Evolutionary conservation across 2,329 filamentous ascomycete genomes (phyloP), one percentile per base, ranked within the genome.

Genomic region (Aspergillus unguis): DNA sequence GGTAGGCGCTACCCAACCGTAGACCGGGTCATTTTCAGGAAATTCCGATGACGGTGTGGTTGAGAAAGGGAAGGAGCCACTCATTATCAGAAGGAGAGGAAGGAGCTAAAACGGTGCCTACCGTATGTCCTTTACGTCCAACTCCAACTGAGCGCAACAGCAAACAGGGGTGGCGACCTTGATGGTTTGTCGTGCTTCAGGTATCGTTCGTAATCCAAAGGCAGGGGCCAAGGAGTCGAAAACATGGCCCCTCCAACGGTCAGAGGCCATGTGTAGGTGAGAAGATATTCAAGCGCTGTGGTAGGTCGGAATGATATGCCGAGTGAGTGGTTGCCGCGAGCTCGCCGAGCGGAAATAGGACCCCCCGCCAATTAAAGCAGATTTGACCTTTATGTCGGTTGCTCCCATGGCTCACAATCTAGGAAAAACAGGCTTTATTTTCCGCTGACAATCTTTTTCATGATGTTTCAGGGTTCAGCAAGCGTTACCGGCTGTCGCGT

Each of bases 71-170:
- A 56, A 54, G 32, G 59, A 52, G 49, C 59, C 56, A 52, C 53
- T 56, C 61, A 63, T 63, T 57, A 45, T 63, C 40, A 43, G 48
- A 52, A 23, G 44, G 37, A 38, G 26, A 23, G n/a, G 36, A 23
- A 31, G 27, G 27, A 43, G 41, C 41, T 50, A 46, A 31, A 44
- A 54, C 46, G 53, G 33, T 47, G 41, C 29, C 44, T 17, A 33
- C 17, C 17, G 17, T 23, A n/a, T 23, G 48, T 25, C 27, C n/a
- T 28, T 48, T 48, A 17, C 25, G 32, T 35, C 35, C 43, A 42
- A 51, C 37, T 36, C 38, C 47, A 33, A 33, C 41, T 48, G 25
- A 25, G 28, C 40, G 37, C 38, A 45, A 41, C 36, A 46, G 40
- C 28, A 36, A 25, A 40, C 35, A 25, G 25, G 28, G 27, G 29